These are phyloP conservation scores for Lactarius quietus DNA, from an alignment of 768 basidiomycete species.

Conservation along the genomic window DNA sequence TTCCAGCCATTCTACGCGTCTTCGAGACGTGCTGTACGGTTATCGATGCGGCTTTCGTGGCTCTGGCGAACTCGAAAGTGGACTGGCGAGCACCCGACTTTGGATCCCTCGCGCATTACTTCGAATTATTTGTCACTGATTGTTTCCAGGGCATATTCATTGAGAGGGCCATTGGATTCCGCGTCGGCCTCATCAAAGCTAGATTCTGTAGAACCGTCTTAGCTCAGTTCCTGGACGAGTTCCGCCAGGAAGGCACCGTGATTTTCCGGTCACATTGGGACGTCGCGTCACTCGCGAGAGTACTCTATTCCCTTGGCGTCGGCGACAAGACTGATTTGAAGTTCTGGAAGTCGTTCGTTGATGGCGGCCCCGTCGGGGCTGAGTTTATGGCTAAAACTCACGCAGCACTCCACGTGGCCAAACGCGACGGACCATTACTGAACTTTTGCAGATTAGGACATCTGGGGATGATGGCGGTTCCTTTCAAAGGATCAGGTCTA, in stretches of 20 bases:
- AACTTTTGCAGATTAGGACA: constrained; percentile 11
- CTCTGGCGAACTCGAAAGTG: constrained; percentile 1
- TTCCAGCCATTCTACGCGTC: not conserved
- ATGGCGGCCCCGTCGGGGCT: not conserved
- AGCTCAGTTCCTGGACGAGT: too few relatives aligned
- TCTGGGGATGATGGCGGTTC: not conserved
- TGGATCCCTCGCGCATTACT: not conserved
- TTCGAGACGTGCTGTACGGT: constrained; percentile 8
- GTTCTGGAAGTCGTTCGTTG: not conserved
- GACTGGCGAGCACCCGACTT: constrained; percentile 16
- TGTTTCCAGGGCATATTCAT: constrained; percentile 7
- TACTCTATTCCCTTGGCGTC: too few relatives aligned
- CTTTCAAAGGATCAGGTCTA: not conserved
- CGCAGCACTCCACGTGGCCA: not conserved
- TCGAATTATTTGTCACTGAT: constrained; percentile 1
- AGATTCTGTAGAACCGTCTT: not conserved
- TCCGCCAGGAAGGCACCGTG: too few relatives aligned
- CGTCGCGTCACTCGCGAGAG: too few relatives aligned
- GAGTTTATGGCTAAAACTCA: not conserved
- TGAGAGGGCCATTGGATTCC: not conserved
- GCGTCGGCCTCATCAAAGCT: not conserved
- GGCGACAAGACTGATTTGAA: not conserved
- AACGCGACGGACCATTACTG: constrained; percentile 11
- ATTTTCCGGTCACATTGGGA: too few relatives aligned
- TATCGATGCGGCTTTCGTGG: not conserved